Evolutionary conservation across 192 early-diverging fungal genomes (phyloP), one percentile per base, ranked within the genome.

Genomic region (Coemansia sp.): DNA sequence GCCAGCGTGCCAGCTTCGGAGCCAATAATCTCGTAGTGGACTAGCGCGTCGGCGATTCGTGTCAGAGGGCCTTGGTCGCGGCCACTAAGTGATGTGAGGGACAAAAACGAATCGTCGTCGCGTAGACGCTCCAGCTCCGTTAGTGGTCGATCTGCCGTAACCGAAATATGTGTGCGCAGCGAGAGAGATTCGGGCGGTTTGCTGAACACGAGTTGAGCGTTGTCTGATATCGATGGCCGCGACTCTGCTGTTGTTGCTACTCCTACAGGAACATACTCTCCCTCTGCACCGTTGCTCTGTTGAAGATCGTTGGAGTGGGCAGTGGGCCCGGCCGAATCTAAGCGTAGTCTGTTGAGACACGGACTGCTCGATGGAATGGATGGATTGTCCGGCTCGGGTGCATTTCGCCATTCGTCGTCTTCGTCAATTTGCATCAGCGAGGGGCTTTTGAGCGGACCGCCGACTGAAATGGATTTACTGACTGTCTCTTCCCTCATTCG

Each of bases 151-250:
- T 67, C 61, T 0, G 68, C 64, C 0, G 79, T 71, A 6, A 77
- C 27, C 13, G 74, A 74, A 1, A 82, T 33, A 6, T 82, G 79
- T 0, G 74, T 77, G 24, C 79, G 70, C 36, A 82, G 68, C 5
- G 79, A 77, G 41, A 82, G 68, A n/a, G 79, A 77, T 37, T 82
- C 74, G 2, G 70, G 74, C 31, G 79, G 79, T n/a, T 62, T 69
- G 48, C 16, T 41, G 37, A 75, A 81, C 27, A 37, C 45, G 21
- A 70, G 51, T 29, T 39, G 42, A 17, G 34, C 35, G 7, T 33
- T 53, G 7, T 39, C 6, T 33, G 2, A 19, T 29, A 14, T 41
- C 33, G 59, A 31, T 41, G n/a, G 17, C 39, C 29, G 56, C 19
- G 27, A 2, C 29, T 63, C 56, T 16, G 31, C 24, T 16, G n/a